Conservation (phyloP, 257 asterid genomes). For the Pogostemon cablin region DNA sequence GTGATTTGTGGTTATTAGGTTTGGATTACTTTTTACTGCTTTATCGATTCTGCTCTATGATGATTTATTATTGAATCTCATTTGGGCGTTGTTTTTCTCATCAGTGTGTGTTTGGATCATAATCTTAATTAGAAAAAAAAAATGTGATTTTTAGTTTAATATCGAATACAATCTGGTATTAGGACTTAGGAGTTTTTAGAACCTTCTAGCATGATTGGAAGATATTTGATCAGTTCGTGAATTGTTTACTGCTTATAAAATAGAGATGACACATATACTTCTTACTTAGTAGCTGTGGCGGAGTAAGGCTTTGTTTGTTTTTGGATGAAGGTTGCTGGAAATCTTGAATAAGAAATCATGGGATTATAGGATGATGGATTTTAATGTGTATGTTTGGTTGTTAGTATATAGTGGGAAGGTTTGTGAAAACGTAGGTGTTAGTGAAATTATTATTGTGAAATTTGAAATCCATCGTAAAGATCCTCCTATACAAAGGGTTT, state of each 20-base stretch:
- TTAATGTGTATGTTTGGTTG: too few relatives aligned
- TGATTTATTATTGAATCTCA: slow-evolving; percentile 1
- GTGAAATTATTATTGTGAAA: too few relatives aligned
- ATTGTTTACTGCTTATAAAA: background rate
- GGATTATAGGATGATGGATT: too few relatives aligned
- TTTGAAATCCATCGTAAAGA: too few relatives aligned
- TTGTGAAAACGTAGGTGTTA: too few relatives aligned
- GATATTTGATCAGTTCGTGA: background rate
- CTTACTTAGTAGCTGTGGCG: background rate
- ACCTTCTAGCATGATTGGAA: background rate
- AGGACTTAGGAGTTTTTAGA: slow-evolving; percentile 13
- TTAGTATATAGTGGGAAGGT: too few relatives aligned
- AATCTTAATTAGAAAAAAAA: background rate
- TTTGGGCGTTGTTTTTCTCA: background rate
- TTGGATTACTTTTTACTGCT: background rate
- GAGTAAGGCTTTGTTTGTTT: background rate
- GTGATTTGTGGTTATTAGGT: background rate
- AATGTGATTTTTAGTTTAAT: slow-evolving; percentile 1
- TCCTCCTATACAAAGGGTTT: too few relatives aligned
- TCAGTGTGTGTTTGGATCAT: background rate
- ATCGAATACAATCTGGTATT: background rate
- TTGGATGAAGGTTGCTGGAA: too few relatives aligned
- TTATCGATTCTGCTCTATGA: background rate
- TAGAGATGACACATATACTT: background rate
- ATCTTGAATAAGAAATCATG: too few relatives aligned